phyloP scores from a whole-genome alignment of 2,329 filamentous ascomycete genomes.

The Parasarocladium wereldwijsianum region DNA sequence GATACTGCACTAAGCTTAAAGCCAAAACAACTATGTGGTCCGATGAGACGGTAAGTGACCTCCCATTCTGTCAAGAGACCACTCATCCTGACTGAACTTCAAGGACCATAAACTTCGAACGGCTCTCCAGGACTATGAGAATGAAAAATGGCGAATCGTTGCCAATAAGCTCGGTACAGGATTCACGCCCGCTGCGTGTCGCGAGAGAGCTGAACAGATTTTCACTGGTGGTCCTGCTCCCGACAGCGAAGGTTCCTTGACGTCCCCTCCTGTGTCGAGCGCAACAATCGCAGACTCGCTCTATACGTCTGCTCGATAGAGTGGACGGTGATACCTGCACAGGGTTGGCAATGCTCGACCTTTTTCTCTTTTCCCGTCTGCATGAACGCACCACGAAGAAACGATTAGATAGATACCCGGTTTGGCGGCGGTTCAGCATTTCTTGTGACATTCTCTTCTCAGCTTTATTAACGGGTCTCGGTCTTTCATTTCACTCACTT shows the following conservation, averaged over 20 bases:
- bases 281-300: constrained; percentile 8
- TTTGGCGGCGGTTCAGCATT: too few species aligned
- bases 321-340: too few species aligned
- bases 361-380: too few species aligned
- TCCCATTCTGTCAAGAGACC: constrained; percentile 7
- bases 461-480: constrained; percentile 1
- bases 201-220: constrained; percentile 61
- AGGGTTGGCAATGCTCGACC: too few species aligned
- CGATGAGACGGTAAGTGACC: constrained; percentile 64
- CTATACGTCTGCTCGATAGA: neutral
- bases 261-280: constrained; percentile 26
- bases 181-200: constrained; percentile 76
- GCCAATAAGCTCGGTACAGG: constrained; percentile 82
- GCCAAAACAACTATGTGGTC: constrained; percentile 90
- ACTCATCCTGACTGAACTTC: neutral
- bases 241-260: constrained; percentile 40
- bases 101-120: constrained; percentile 66
- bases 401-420: constrained; percentile 5
- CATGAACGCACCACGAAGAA: constrained; percentile 4
- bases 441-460: constrained; percentile 2
- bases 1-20: constrained; percentile 90
- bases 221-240: constrained; percentile 23
- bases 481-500: neutral
- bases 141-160: constrained; percentile 85
- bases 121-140: constrained; percentile 72